Evolutionary conservation across 495 filamentous ascomycete species (phyloP).

Genomic region (Xylaria cubensis): DNA sequence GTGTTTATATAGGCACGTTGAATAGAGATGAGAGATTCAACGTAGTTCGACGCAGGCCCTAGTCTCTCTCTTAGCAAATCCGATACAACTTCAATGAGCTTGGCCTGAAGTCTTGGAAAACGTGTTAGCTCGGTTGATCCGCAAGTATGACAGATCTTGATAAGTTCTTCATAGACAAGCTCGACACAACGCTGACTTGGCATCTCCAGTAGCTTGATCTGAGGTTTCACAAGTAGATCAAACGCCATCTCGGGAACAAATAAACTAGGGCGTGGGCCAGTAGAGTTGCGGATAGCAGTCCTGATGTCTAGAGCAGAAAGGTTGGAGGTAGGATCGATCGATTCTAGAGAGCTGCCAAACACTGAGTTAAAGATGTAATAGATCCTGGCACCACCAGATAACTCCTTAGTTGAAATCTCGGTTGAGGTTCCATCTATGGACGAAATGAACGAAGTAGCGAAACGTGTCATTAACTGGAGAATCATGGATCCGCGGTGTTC

Average conservation of each 20-base stretch:
- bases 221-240: constrained; percentile 95
- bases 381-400: constrained; percentile 94
- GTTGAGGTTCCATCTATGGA: constrained; percentile 98
- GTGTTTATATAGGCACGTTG: constrained; percentile 99
- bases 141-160: constrained; percentile 99
- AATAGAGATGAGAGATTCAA: constrained; percentile 95
- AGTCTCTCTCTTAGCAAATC: constrained; percentile 92
- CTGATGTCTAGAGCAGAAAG: constrained; percentile 96
- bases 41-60: constrained; percentile 86
- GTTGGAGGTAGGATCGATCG: constrained; percentile 93
- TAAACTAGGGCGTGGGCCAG: constrained; percentile 90
- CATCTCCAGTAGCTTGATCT: constrained; percentile 96
- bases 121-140: constrained; percentile 90
- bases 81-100: constrained; percentile 97
- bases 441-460: constrained; percentile 96
- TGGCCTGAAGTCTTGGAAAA: constrained; percentile 93
- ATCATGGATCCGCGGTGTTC: constrained; percentile 95
- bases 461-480: constrained; percentile 96
- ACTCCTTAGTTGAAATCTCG: constrained; percentile 98
- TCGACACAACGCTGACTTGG: constrained; percentile 97
- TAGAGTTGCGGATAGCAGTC: constrained; percentile 98
- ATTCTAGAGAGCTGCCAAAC: constrained; percentile 95
- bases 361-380: constrained; percentile 99
- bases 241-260: constrained; percentile 98
- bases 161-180: constrained; percentile 97